phyloP scores from a whole-genome alignment of 2,329 filamentous ascomycete genomes.

The Trichoderma citrinoviride region DNA sequence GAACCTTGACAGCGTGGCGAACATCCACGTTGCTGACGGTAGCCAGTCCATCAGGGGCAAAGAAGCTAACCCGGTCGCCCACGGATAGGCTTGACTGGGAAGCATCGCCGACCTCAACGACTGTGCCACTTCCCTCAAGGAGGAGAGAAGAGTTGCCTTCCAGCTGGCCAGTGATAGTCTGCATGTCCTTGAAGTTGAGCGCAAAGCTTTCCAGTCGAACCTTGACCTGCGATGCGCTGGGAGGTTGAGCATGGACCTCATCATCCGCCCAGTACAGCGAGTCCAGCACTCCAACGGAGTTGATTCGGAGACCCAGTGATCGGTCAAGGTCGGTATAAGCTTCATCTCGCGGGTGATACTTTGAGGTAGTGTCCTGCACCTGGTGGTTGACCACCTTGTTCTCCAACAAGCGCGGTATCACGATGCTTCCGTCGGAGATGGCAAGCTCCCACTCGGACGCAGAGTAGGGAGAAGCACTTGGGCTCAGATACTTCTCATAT shows the following conservation, averaged over 20 bases:
- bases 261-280: constrained; percentile 19
- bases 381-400: background rate
- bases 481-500: constrained; percentile 16
- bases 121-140: constrained; percentile 15
- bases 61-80: constrained; percentile 18
- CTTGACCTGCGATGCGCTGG: constrained; percentile 3
- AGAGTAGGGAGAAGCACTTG: constrained; percentile 14
- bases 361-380: constrained; percentile 13
- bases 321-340: background rate
- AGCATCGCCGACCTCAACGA: constrained; percentile 5
- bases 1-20: constrained; percentile 1
- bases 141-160: background rate
- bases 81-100: background rate
- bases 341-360: constrained; percentile 14
- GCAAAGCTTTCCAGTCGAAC: constrained; percentile 7
- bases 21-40: constrained; percentile 17
- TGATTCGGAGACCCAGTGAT: constrained; percentile 6
- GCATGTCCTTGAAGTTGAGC: constrained; percentile 20
- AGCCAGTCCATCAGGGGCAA: constrained; percentile 14
- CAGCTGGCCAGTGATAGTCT: constrained; percentile 9
- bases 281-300: constrained; percentile 7
- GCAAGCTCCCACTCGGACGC: constrained; percentile 20
- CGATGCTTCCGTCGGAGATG: constrained; percentile 5
- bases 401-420: constrained; percentile 17
- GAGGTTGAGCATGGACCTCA: constrained; percentile 1